Base-by-base conservation (phyloP, 2,329 filamentous ascomycete genomes). In the Tolypocladium ovalisporum region DNA sequence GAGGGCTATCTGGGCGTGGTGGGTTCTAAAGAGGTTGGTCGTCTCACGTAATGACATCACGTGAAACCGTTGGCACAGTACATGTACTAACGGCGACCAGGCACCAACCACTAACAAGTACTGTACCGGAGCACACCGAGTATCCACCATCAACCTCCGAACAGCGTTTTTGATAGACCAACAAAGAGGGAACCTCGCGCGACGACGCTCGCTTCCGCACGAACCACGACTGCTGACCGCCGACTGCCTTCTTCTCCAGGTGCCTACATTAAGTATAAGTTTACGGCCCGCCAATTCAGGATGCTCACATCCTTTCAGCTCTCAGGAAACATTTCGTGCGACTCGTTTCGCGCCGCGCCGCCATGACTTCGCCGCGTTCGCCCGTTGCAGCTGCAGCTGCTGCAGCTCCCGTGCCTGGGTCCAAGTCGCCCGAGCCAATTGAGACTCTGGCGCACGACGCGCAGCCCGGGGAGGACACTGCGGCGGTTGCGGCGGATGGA, bases 261-360 rank as follows among this genome's bases (percentile, higher is more conserved):
- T 72, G 70, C 70, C 70, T 70, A 70, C 35, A 59, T 57, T 55
- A 37, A 69, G 70, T 71, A 70, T 71, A 64, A 66, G 58, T 61
- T 68, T 63, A 64, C 66, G 61, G 40, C 61, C 62, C 58, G 61
- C 58, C 60, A 58, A 63, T 70, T 64, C 66, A 68, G 65, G 63
- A 71, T 64, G 66, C 70, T 73, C 70, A 73, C 69, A 64, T 63
- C 67, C 69, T 22, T 10, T 32, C 47, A 35, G 39, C 32, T 24
- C 15, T 42, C 39, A 56, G 54, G 49, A 56, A 22, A 22, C 47
- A 34, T 42, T 42, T 42, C 29, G 24, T 52, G 44, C 34, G 29
- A 52, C 47, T 34, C 29, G 19, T 35, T 37, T 40, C 49, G 34
- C n/a, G 15, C 32, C 9, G 35, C 36, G 3, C 24, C 53, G 52